Base-by-base conservation (phyloP, 2,329 filamentous ascomycete species). In the Aspergillus aculeatinus region DNA sequence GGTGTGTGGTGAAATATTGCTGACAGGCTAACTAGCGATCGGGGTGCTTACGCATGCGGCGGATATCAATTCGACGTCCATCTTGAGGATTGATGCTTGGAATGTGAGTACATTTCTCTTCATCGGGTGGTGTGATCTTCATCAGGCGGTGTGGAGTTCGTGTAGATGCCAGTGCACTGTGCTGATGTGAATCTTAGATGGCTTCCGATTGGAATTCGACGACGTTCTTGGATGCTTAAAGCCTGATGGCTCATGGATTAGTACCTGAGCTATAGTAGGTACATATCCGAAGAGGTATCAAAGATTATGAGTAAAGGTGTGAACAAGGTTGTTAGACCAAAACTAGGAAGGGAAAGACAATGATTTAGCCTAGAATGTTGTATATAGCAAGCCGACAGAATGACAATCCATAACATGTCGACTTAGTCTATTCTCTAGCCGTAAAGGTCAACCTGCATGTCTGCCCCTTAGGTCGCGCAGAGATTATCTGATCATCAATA, bases 401-500 rank as follows among this genome's bases (percentile, higher is more conserved):
- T 35, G 9, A 29, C 33, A 35, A 14, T 4, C 23, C 23, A 23
- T 4, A 16, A 5, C 33, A 5, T 14, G 16, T 14, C 11, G 2
- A 31, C 16, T 10, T 44, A 7, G 31, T 55, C 10, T 16, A 4
- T 31, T 29, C 50, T 14, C 29, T 48, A 9, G 52, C 39, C 12
- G 25, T 59, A 64, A 71, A 76, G 0, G 63, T 59, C 52, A 90
- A 69, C 57, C 85, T 74, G 65, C 87, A 90, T 55, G 73, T 82
- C 70, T 88, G 83, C 5, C 83, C 85, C 48, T 80, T 71, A 0
- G 87, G 87, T 51, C 87, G 79, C 16, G 86, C 83, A 9, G 87
- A 88, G 58, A 90, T 89, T 33, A 89, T 78, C 69, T 89, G 87
- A 67, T 90, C 87, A 23, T 85, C 82, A 79, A 89, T 85, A 35